phyloP scores from a whole-genome alignment of 164 flowering plant genomes.

The Tetrastigma voinierianum region DNA sequence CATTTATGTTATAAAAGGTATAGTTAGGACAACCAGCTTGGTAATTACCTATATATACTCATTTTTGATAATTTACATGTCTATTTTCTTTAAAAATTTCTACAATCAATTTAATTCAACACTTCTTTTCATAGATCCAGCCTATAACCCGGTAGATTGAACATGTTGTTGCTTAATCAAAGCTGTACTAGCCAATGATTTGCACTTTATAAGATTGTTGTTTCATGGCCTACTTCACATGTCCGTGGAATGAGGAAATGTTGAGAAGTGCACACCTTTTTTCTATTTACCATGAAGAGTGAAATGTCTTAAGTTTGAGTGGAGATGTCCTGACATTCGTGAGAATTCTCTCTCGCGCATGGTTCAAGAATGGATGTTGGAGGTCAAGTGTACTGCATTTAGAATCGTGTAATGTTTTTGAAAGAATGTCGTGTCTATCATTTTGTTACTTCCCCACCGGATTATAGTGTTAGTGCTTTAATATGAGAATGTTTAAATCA shows the following conservation, averaged over 20 bases:
- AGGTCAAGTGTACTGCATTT: slow-evolving; percentile 73
- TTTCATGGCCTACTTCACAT: slow-evolving; percentile 27
- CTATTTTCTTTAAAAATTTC: neutral
- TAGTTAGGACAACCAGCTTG: too few species aligned
- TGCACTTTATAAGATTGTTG: neutral
- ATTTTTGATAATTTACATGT: too few species aligned
- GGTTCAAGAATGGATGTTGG: slow-evolving; percentile 75
- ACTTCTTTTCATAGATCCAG: neutral
- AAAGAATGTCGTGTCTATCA: neutral
- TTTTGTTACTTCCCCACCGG: neutral
- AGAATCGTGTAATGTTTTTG: slow-evolving; percentile 47
- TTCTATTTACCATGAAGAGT: slow-evolving; percentile 94
- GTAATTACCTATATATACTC: too few species aligned
- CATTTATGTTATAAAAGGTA: too few species aligned
- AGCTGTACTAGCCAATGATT: neutral
- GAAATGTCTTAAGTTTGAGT: slow-evolving; percentile 49
- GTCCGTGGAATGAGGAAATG: slow-evolving; percentile 41
- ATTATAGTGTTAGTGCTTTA: too few species aligned
- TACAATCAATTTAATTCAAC: neutral
- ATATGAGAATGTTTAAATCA: too few species aligned
- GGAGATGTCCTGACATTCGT: slow-evolving; percentile 28
- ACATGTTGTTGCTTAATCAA: too few species aligned
- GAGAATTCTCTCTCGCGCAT: slow-evolving; percentile 59
- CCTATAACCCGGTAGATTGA: neutral
- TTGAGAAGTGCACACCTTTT: slow-evolving; percentile 61